These are phyloP conservation scores for Hymenochaete sp. DNA, from an alignment of 1,284 basidiomycete genomes.

Conservation along the genomic window DNA sequence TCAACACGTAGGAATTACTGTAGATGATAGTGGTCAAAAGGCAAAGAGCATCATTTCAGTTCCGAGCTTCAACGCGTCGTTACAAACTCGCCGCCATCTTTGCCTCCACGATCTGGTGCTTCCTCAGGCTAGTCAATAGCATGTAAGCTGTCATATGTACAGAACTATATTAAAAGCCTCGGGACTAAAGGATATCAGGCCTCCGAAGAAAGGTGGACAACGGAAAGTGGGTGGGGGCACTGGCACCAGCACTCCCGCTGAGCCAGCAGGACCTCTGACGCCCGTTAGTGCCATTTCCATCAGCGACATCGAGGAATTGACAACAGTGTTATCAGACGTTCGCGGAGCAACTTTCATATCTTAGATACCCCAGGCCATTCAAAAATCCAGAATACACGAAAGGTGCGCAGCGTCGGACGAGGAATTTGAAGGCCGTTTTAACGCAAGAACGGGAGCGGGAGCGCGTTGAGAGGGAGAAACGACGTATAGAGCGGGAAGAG, in stretches of 20 bases:
- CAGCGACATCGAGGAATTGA: background rate
- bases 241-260: conserved; percentile 10
- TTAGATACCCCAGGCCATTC: conserved; percentile 61
- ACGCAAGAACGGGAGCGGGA: conserved; percentile 69
- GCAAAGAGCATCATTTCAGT: too few relatives aligned
- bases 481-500: conserved; percentile 38
- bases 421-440: conserved; percentile 68
- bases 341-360: conserved; percentile 62
- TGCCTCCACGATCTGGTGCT: too few relatives aligned
- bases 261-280: conserved; percentile 21
- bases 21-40: too few relatives aligned
- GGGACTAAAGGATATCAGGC: too few relatives aligned
- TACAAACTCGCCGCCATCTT: too few relatives aligned
- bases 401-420: conserved; percentile 59
- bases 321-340: conserved; percentile 38
- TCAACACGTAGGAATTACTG: too few relatives aligned
- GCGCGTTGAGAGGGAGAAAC: conserved; percentile 50
- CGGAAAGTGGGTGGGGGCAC: conserved; percentile 21
- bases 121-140: too few relatives aligned
- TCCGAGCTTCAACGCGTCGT: background rate
- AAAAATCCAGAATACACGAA: conserved; percentile 64
- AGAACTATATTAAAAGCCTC: too few relatives aligned
- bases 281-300: conserved; percentile 22
- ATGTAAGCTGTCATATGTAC: too few relatives aligned
- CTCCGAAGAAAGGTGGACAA: conserved; percentile 27